phyloP scores from a whole-genome alignment of 108 stramenopile genomes.

The Mediolabrus comicus region DNA sequence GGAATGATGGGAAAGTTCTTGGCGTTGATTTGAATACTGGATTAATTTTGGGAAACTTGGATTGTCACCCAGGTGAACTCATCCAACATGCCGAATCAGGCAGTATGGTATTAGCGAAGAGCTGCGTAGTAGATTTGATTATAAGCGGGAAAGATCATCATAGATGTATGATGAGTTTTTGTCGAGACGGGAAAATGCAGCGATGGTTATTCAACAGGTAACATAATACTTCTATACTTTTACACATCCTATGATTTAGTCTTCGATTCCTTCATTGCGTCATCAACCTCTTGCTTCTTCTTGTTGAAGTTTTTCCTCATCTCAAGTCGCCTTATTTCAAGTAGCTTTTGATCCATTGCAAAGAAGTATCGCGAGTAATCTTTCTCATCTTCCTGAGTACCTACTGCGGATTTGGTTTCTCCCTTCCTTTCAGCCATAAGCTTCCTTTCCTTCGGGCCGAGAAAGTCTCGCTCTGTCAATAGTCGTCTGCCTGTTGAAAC shows the following conservation, averaged over 20 bases:
- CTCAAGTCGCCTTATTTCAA: background rate
- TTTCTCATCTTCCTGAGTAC: background rate
- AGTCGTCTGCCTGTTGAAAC: constrained; percentile 14
- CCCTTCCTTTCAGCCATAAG: background rate
- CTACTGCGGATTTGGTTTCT: background rate
- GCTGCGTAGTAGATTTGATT: constrained; percentile 35
- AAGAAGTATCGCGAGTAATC: background rate
- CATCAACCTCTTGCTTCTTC: background rate
- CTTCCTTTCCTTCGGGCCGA: constrained; percentile 14
- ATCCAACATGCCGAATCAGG: background rate
- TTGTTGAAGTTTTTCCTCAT: background rate
- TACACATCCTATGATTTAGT: background rate
- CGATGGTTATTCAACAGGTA: background rate
- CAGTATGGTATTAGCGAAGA: background rate
- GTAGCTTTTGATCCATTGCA: background rate
- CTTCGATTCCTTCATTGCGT: background rate
- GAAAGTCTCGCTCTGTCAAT: constrained; percentile 24
- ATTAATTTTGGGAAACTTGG: constrained; percentile 13
- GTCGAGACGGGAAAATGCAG: constrained; percentile 27
- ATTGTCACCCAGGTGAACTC: constrained; percentile 29
- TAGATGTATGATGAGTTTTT: constrained; percentile 20
- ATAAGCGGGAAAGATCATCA: constrained; percentile 18
- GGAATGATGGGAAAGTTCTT: constrained; percentile 31
- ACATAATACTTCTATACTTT: background rate
- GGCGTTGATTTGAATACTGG: constrained; percentile 38